A percentile compares a stretch with the other conserved stretches of the same genome.
phyloP scores from a whole-genome alignment of 202 grass and related monocot species.

The Musa balbisiana region DNA sequence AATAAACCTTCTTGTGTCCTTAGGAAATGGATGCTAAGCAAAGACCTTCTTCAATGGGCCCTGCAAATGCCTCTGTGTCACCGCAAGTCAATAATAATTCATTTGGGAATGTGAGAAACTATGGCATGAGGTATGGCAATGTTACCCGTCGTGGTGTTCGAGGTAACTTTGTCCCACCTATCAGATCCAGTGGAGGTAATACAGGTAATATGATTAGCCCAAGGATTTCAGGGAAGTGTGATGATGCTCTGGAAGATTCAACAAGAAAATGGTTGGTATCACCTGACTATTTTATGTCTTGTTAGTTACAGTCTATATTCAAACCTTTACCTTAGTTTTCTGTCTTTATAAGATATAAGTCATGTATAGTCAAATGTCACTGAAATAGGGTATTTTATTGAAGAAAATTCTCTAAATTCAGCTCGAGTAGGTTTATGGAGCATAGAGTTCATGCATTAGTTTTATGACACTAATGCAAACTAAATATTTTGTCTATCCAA shows the following conservation, averaged over 20 bases:
- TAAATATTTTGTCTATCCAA: neutral
- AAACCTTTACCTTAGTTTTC: neutral
- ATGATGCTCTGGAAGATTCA: slow-evolving; percentile 86
- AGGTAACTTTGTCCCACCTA: slow-evolving; percentile 90
- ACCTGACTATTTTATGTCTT: neutral
- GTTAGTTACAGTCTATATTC: slow-evolving; percentile 5
- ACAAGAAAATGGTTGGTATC: slow-evolving; percentile 80
- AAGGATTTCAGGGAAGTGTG: slow-evolving; percentile 57
- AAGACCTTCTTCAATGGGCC: slow-evolving; percentile 35
- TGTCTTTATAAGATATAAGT: no score
- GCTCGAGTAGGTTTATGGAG: neutral
- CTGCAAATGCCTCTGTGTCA: slow-evolving; percentile 51
- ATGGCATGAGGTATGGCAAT: slow-evolving; percentile 60
- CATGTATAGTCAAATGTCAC: no score
- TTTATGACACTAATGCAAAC: neutral
- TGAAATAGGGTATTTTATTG: no score
- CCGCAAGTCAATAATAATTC: slow-evolving; percentile 55
- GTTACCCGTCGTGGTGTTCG: slow-evolving; percentile 69
- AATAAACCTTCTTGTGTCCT: neutral
- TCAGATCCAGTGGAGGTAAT: slow-evolving; percentile 69
- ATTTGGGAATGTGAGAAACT: slow-evolving; percentile 35
- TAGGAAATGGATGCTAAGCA: slow-evolving; percentile 67
- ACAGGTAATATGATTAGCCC: slow-evolving; percentile 37
- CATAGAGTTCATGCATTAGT: neutral
- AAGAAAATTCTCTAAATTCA: no score